Percentiles rank a stretch among this genome's conserved stretches.
Conservation (phyloP, 441 rosid genomes). For the Flueggea neowawraea region DNA sequence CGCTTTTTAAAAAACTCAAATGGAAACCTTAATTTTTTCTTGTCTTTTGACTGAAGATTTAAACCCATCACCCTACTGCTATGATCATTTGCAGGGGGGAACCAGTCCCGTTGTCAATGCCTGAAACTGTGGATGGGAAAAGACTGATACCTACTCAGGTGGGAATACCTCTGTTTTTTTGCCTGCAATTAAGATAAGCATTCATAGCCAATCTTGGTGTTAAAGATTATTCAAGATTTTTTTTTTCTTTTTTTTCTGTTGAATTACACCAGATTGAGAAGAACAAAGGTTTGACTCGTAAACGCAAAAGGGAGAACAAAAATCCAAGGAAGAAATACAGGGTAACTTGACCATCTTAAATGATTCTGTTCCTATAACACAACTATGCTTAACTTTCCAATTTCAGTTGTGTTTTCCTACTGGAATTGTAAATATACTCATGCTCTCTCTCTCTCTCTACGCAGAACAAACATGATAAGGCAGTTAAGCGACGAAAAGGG, state of each 20-base stretch:
- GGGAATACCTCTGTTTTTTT: conserved; percentile 6
- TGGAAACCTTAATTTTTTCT: too few species aligned
- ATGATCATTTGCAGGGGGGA: conserved; percentile 33
- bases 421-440: neutral
- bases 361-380: neutral
- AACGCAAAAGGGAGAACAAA: conserved; percentile 57
- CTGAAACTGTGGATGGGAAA: conserved; percentile 72
- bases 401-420: neutral
- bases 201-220: neutral
- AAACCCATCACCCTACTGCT: neutral
- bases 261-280: conserved; percentile 47
- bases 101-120: conserved; percentile 31
- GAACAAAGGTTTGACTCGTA: conserved; percentile 74
- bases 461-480: conserved; percentile 53
- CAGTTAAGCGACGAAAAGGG: conserved; percentile 50
- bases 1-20: too few species aligned
- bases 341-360: conserved; percentile 30
- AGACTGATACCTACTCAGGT: conserved; percentile 56
- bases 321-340: conserved; percentile 91
- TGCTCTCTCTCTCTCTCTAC: conserved; percentile 3
- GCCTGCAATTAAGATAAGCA: neutral
- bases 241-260: neutral
- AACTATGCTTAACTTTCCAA: neutral
- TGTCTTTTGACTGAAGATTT: neutral
- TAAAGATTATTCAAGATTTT: neutral